A percentile compares a stretch with the other conserved stretches of the same genome.
Evolutionary conservation across 176 grass and related monocot genomes (phyloP).

Genomic region (Pharus latifolius): DNA sequence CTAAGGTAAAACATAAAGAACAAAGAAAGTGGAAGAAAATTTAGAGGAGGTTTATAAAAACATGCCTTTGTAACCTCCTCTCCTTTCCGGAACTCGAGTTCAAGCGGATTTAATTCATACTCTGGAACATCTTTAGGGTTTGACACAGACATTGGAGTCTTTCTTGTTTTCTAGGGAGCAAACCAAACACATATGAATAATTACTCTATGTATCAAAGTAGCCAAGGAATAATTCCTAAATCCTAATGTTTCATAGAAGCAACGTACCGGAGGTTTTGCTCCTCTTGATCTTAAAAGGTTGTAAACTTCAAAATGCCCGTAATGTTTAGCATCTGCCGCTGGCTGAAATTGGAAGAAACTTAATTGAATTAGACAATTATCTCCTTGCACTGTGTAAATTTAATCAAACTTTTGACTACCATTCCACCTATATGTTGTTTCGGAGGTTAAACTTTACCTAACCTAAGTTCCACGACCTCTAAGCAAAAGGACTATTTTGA

Average conservation of each 20-base stretch:
- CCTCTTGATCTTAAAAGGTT: constrained; percentile 76
- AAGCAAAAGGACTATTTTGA: too few relatives aligned
- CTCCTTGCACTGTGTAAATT: background rate
- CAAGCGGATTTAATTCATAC: constrained; percentile 86
- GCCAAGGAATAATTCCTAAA: background rate
- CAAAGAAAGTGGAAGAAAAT: background rate
- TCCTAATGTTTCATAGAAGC: background rate
- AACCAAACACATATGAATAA: background rate
- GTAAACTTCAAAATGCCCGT: constrained; percentile 71
- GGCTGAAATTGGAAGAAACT: constrained; percentile 41
- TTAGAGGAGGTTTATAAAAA: background rate
- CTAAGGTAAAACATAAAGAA: background rate
- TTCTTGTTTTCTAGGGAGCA: constrained; percentile 57
- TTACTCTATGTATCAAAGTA: background rate
- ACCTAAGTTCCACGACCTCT: too few relatives aligned
- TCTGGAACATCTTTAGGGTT: constrained; percentile 87
- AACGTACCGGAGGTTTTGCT: constrained; percentile 74
- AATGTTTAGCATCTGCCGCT: constrained; percentile 78
- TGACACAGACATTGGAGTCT: constrained; percentile 82
- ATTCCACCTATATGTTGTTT: background rate
- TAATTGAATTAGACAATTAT: background rate
- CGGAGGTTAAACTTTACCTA: background rate
- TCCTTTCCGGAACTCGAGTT: constrained; percentile 71
- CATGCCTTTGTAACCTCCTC: constrained; percentile 65
- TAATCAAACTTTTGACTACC: background rate